Evolutionary conservation across 257 asterid genomes (phyloP).

Genomic region (Nicotiana otophora): DNA sequence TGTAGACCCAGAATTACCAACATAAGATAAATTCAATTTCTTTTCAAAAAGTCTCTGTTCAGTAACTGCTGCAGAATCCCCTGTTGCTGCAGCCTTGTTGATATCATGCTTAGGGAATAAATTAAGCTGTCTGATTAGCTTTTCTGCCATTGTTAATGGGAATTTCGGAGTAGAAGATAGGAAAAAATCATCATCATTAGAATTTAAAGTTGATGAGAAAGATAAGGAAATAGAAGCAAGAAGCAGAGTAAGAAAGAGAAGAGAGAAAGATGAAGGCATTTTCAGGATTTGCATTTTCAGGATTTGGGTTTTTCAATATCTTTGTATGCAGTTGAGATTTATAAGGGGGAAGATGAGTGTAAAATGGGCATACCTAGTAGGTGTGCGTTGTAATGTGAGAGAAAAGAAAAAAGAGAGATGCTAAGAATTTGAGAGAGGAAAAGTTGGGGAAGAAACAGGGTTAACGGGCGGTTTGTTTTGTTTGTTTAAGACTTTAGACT

Average conservation of each 20-base stretch:
- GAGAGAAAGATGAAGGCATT: constrained; percentile 7
- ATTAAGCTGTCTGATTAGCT: constrained; percentile 31
- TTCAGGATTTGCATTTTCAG: neutral
- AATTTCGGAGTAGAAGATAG: constrained; percentile 11
- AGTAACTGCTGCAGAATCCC: neutral
- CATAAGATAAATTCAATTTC: constrained; percentile 13
- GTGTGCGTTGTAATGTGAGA: neutral
- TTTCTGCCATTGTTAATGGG: constrained; percentile 33
- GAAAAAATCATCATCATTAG: neutral
- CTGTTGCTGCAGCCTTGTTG: constrained; percentile 10
- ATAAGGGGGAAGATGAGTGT: constrained; percentile 3
- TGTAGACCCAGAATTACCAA: constrained; percentile 24
- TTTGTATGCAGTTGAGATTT: neutral
- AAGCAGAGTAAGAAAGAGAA: neutral
- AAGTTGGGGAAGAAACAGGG: neutral
- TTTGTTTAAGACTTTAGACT: neutral
- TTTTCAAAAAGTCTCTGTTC: constrained; percentile 25
- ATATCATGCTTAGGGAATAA: constrained; percentile 34
- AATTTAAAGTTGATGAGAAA: neutral
- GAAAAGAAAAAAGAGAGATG: neutral
- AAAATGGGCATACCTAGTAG: neutral
- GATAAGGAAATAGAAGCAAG: constrained; percentile 3
- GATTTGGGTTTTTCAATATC: neutral
- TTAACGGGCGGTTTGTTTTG: neutral
- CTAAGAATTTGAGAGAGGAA: neutral